phyloP scores from a whole-genome alignment of 345 rosid species.

The Arabis alpina region DNA sequence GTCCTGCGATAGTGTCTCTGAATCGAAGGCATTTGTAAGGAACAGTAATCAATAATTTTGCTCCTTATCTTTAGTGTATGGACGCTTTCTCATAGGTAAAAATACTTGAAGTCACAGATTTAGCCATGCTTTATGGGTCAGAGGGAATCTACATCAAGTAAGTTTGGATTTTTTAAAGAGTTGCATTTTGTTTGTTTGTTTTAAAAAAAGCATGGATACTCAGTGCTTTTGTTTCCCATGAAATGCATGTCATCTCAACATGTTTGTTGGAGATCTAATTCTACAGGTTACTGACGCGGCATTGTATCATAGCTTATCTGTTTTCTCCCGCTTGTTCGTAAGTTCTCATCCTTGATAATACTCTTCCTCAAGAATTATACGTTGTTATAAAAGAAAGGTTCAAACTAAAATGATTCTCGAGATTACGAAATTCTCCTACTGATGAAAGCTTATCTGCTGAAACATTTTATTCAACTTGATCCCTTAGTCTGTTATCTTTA shows the following conservation, averaged over 20 bases:
- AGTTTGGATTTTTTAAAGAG: conserved; percentile 29
- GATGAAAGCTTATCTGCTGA: no score
- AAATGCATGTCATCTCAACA: conserved; percentile 78
- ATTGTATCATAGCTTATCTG: conserved; percentile 88
- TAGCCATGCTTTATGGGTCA: conserved; percentile 98
- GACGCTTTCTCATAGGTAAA: conserved; percentile 4
- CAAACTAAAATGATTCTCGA: no score
- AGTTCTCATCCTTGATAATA: conserved; percentile 44
- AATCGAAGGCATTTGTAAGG: conserved; percentile 94
- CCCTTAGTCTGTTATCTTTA: not conserved
- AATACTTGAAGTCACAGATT: conserved; percentile 57
- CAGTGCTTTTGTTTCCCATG: conserved; percentile 21
- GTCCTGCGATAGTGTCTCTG: conserved; percentile 77
- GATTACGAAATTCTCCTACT: no score
- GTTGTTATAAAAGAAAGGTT: no score
- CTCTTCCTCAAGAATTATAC: not conserved
- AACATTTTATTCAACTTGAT: no score
- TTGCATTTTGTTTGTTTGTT: not conserved
- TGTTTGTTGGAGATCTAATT: conserved; percentile 98
- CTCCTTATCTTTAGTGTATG: not conserved
- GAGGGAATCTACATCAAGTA: conserved; percentile 96
- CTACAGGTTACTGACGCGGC: conserved; percentile 97
- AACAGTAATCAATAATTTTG: conserved; percentile 17
- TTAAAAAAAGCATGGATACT: not conserved
- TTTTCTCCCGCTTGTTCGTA: conserved; percentile 88